phyloP scores from a whole-genome alignment of 345 rosid species.

The Eucalyptus regnans region DNA sequence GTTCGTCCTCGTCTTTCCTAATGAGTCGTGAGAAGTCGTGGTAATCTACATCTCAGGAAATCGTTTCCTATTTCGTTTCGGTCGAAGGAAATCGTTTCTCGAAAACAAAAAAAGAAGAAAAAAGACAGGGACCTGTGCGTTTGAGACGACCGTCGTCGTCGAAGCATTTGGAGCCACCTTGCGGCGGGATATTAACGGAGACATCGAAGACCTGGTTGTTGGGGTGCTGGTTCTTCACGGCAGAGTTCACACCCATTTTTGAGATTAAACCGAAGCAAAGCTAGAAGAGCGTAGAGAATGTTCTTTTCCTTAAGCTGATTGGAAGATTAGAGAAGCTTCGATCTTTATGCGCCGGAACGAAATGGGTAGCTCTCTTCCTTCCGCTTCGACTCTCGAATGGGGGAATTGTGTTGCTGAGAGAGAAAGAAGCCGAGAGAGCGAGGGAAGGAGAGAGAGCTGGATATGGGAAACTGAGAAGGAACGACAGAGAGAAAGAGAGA shows the following conservation, averaged over 20 bases:
- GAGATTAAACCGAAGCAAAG: not conserved
- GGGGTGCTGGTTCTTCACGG: not conserved
- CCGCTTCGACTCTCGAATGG: not conserved
- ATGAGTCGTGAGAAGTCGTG: not conserved
- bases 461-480: not conserved
- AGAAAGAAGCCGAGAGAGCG: not conserved
- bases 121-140: constrained; percentile 39
- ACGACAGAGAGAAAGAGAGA: not conserved
- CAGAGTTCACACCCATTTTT: constrained; percentile 8
- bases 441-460: not conserved
- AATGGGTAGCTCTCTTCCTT: not conserved
- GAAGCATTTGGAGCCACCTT: constrained; percentile 30
- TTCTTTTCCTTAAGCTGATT: too few relatives aligned
- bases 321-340: not conserved
- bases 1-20: not conserved
- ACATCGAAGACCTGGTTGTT: constrained; percentile 14
- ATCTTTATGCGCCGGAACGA: not conserved
- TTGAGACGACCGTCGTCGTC: constrained; percentile 69
- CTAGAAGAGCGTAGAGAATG: not conserved
- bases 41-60: not conserved
- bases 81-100: not conserved
- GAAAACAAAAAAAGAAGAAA: not conserved
- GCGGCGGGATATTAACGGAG: constrained; percentile 17
- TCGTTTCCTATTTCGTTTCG: not conserved
- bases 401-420: not conserved